Percentiles rank a stretch among this genome's conserved stretches.
Evolutionary conservation across 2,329 filamentous ascomycete species (phyloP).

Genomic region (Chaetomiaceae sp.): DNA sequence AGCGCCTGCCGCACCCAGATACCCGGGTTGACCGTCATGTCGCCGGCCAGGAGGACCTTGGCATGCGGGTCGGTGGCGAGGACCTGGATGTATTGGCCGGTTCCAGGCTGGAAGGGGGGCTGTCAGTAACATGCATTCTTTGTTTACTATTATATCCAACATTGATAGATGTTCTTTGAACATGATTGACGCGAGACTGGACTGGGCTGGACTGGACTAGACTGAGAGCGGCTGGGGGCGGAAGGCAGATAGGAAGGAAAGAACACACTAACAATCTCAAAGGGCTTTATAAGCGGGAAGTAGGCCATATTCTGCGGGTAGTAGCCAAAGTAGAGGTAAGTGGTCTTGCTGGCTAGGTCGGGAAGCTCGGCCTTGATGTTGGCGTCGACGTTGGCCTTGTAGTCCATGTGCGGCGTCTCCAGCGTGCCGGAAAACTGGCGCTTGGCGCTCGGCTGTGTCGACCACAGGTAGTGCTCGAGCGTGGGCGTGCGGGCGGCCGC

Average conservation of each 20-base stretch:
- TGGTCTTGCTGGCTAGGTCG: slow-evolving; percentile 3
- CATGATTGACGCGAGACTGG: background rate
- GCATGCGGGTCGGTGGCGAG: background rate
- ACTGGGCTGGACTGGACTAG: background rate
- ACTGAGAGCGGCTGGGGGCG: background rate
- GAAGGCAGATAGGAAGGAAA: background rate
- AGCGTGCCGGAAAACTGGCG: background rate
- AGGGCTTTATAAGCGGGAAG: slow-evolving; percentile 6
- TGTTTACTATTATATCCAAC: no score
- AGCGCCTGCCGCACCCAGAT: slow-evolving; percentile 6
- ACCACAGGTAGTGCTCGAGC: slow-evolving; percentile 7
- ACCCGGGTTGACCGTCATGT: slow-evolving; percentile 6
- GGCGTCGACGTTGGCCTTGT: slow-evolving; percentile 7
- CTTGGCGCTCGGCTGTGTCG: slow-evolving; percentile 1
- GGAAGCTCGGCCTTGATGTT: slow-evolving; percentile 3
- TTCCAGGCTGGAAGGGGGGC: background rate
- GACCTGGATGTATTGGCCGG: slow-evolving; percentile 2
- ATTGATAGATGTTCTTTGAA: no score
- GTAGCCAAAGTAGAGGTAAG: slow-evolving; percentile 1
- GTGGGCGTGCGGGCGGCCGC: slow-evolving; percentile 1
- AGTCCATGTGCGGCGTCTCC: slow-evolving; percentile 2
- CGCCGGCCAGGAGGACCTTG: slow-evolving; percentile 2
- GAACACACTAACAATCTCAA: background rate
- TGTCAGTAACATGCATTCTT: no score
- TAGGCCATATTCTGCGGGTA: slow-evolving; percentile 8